phyloP scores from a whole-genome alignment of 176 grass and related monocot genomes.

The Miscanthus lutarioriparius region DNA sequence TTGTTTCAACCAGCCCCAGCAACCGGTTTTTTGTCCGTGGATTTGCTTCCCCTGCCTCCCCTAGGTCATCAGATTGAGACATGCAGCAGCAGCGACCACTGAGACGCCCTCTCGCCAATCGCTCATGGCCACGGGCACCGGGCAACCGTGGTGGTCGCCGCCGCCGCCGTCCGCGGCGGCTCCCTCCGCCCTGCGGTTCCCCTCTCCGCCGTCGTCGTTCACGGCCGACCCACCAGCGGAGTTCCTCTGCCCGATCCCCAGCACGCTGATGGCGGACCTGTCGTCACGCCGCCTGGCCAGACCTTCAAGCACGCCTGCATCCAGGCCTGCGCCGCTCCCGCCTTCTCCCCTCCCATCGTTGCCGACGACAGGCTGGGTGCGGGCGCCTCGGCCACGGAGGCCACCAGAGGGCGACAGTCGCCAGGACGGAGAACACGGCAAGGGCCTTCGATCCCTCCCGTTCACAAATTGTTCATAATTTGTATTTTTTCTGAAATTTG shows the following conservation, averaged over 20 bases:
- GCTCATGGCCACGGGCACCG: constrained; percentile 45
- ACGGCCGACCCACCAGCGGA: constrained; percentile 64
- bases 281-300: constrained; percentile 54
- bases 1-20: too few relatives aligned
- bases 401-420: too few relatives aligned
- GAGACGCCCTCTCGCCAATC: neutral
- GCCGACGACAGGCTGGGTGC: constrained; percentile 15
- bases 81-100: neutral
- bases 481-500: too few relatives aligned
- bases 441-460: too few relatives aligned
- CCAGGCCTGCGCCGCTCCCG: constrained; percentile 70
- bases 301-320: constrained; percentile 90
- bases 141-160: constrained; percentile 41
- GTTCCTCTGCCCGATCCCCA: constrained; percentile 92
- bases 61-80: too few relatives aligned
- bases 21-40: too few relatives aligned
- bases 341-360: constrained; percentile 58
- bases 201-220: constrained; percentile 38
- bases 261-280: constrained; percentile 87
- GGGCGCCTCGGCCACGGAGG: too few relatives aligned
- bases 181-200: neutral
- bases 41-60: too few relatives aligned
- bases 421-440: too few relatives aligned
- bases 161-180: neutral
- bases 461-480: too few relatives aligned